phyloP scores from a whole-genome alignment of 345 rosid species.

The Aethionema arabicum region DNA sequence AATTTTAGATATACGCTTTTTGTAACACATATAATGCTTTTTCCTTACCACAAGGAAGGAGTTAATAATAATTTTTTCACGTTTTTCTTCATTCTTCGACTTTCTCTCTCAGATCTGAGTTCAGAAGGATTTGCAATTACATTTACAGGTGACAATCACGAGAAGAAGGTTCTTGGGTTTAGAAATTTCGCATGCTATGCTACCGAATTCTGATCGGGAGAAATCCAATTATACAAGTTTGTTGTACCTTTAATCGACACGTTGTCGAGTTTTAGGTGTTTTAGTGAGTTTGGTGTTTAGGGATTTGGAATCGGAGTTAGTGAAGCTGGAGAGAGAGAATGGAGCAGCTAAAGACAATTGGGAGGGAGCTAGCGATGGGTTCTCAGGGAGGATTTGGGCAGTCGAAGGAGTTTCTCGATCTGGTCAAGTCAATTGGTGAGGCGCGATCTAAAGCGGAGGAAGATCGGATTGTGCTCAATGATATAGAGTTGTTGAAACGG shows the following conservation, averaged over 20 bases:
- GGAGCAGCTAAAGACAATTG: constrained; percentile 97
- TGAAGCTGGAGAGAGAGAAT: constrained; percentile 27
- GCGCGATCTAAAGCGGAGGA: constrained; percentile 99
- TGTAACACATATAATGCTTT: no score
- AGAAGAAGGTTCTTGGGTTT: not conserved
- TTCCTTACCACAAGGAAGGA: no score
- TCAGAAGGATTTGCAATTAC: not conserved
- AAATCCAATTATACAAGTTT: not conserved
- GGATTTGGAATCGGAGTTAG: constrained; percentile 14
- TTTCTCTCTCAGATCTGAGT: not conserved
- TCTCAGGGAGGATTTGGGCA: constrained; percentile 97
- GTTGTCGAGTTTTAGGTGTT: not conserved
- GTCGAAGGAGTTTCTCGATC: constrained; percentile 94
- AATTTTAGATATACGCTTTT: no score
- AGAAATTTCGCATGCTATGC: constrained; percentile 17
- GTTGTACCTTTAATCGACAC: constrained; percentile 2
- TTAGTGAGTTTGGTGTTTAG: not conserved
- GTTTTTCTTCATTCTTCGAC: not conserved
- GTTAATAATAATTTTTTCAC: not conserved
- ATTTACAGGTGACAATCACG: not conserved
- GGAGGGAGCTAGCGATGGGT: constrained; percentile 98
- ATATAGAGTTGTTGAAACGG: constrained; percentile 88
- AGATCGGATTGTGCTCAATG: constrained; percentile 85
- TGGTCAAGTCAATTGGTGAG: constrained; percentile 96
- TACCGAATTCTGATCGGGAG: constrained; percentile 21